Evolutionary conservation across 2,329 filamentous ascomycete species (phyloP).

Genomic region (Colletotrichum eleusines): DNA sequence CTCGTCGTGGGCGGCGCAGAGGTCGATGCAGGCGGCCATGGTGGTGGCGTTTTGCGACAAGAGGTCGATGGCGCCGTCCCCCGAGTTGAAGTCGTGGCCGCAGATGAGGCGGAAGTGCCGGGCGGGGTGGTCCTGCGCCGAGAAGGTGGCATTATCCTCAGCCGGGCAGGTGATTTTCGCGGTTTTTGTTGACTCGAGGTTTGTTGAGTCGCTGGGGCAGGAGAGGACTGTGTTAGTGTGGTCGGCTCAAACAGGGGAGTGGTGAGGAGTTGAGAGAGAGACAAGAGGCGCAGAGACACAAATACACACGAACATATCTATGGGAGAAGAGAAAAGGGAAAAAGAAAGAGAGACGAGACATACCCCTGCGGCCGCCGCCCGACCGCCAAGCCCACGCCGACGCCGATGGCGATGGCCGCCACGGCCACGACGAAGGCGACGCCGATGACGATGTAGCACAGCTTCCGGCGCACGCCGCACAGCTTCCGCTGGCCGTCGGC

Average conservation of each 20-base stretch:
- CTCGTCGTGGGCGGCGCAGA: slow-evolving; percentile 40
- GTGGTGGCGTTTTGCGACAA: slow-evolving; percentile 33
- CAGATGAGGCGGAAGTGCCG: slow-evolving; percentile 41
- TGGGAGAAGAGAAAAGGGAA: background rate
- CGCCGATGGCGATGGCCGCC: slow-evolving; percentile 44
- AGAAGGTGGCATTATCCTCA: slow-evolving; percentile 36
- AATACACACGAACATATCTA: background rate
- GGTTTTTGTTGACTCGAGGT: slow-evolving; percentile 18
- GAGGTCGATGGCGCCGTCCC: slow-evolving; percentile 39
- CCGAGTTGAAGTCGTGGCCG: slow-evolving; percentile 43
- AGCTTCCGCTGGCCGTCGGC: slow-evolving; percentile 27
- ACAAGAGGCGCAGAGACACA: too few species aligned
- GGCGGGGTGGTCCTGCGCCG: slow-evolving; percentile 22
- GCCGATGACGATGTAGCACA: slow-evolving; percentile 44
- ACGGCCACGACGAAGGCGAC: slow-evolving; percentile 42
- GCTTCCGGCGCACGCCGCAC: slow-evolving; percentile 44
- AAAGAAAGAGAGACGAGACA: background rate
- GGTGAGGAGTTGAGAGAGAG: background rate
- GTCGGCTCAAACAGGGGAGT: too few species aligned
- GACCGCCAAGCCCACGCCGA: slow-evolving; percentile 44
- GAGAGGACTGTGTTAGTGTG: background rate
- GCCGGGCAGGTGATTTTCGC: slow-evolving; percentile 42
- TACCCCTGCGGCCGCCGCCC: slow-evolving; percentile 17
- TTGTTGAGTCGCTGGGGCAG: slow-evolving; percentile 5
- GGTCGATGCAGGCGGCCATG: slow-evolving; percentile 45